These are phyloP conservation scores for Trichosanthes cucumerina DNA, from an alignment of 306 rosid species.

Conservation along the genomic window DNA sequence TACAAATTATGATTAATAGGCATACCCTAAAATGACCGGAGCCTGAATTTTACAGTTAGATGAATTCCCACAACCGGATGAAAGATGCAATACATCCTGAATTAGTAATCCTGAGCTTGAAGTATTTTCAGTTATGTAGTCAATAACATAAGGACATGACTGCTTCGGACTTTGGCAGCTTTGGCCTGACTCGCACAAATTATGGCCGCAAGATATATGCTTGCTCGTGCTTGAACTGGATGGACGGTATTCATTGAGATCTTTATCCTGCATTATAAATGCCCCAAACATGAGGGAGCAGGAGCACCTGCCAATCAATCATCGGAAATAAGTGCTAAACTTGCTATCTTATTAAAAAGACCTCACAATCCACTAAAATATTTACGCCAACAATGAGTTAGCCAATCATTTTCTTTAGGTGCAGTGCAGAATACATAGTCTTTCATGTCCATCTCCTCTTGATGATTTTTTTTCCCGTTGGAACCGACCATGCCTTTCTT, in stretches of 20 bases:
- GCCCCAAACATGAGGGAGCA: conserved; percentile 93
- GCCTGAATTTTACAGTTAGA: conserved; percentile 58
- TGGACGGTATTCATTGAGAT: conserved; percentile 76
- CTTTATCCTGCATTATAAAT: conserved; percentile 99
- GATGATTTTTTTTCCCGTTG: neutral
- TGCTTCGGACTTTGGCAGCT: conserved; percentile 60
- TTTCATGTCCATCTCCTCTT: neutral
- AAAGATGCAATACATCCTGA: conserved; percentile 76
- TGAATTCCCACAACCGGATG: conserved; percentile 29
- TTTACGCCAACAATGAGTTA: conserved; percentile 4
- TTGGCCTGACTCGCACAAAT: conserved; percentile 54
- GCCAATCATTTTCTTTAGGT: conserved; percentile 1
- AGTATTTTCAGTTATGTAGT: conserved; percentile 62
- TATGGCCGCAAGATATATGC: conserved; percentile 66
- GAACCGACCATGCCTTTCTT: neutral
- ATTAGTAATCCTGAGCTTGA: conserved; percentile 87
- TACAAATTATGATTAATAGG: conserved; percentile 11
- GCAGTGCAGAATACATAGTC: neutral
- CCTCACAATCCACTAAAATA: conserved; percentile 23
- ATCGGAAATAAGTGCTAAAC: conserved; percentile 85
- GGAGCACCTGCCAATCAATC: conserved; percentile 99
- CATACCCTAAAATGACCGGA: conserved; percentile 68
- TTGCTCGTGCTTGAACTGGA: conserved; percentile 71
- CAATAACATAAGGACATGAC: conserved; percentile 53
- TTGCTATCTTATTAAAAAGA: conserved; percentile 33